Evolutionary conservation across 495 filamentous ascomycete species (phyloP).

Genomic region (Hypomontagnella submonticulosa): DNA sequence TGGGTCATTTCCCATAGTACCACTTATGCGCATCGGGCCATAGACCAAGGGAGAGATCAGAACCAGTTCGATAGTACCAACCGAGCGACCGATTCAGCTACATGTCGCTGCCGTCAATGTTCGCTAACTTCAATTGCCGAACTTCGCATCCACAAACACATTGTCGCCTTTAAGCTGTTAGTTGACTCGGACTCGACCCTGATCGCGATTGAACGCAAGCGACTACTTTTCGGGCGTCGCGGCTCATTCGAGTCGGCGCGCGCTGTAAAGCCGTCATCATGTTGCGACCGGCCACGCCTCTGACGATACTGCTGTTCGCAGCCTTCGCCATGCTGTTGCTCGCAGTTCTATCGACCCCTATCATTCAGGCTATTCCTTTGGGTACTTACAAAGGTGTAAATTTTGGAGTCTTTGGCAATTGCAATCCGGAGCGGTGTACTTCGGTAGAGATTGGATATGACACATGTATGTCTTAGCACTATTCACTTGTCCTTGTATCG

Average conservation of each 20-base stretch:
- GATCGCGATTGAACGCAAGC: slow-evolving; percentile 18
- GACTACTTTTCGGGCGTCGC: slow-evolving; percentile 37
- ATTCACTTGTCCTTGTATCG: not conserved
- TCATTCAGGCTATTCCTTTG: slow-evolving; percentile 85
- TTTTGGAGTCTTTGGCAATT: slow-evolving; percentile 96
- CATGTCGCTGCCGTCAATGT: slow-evolving; percentile 36
- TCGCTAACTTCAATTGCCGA: slow-evolving; percentile 21
- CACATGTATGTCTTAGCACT: slow-evolving; percentile 67
- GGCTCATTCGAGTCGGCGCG: slow-evolving; percentile 43
- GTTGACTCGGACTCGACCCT: not conserved
- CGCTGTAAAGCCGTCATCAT: slow-evolving; percentile 54
- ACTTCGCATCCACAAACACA: slow-evolving; percentile 26
- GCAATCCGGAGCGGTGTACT: slow-evolving; percentile 70
- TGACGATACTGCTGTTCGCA: slow-evolving; percentile 84
- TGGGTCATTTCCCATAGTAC: not conserved
- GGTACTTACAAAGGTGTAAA: slow-evolving; percentile 78
- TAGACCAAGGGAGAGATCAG: too few species aligned
- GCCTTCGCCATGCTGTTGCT: slow-evolving; percentile 88
- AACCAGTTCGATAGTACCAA: not conserved
- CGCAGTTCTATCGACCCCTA: slow-evolving; percentile 91
- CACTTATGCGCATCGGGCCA: not conserved
- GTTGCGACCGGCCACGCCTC: slow-evolving; percentile 91
- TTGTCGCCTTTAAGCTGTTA: slow-evolving; percentile 25
- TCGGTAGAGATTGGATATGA: slow-evolving; percentile 86
- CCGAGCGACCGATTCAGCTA: slow-evolving; percentile 27